A percentile compares a stretch with the other conserved stretches of the same genome.
phyloP scores from a whole-genome alignment of 1,284 basidiomycete species.

The Pterulicium gracile region DNA sequence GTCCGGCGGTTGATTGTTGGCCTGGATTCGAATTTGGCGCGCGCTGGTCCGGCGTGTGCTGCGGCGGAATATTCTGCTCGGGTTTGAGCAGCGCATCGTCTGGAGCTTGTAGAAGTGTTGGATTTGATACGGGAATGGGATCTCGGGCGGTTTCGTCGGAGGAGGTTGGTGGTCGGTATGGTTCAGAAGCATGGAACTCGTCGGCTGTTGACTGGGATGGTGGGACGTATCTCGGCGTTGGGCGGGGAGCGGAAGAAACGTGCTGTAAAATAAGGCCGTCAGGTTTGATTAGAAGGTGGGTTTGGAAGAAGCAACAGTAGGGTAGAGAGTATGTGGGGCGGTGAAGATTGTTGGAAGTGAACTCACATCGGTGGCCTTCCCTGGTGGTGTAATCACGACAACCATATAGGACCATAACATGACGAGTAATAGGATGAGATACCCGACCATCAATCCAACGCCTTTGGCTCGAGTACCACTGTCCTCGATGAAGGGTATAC shows the following conservation, averaged over 20 bases:
- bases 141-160: background rate
- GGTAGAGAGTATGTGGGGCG: background rate
- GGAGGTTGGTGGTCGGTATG: background rate
- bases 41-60: too few relatives aligned
- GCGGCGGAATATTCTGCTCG: too few relatives aligned
- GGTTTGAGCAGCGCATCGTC: too few relatives aligned
- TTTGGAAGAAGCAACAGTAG: background rate
- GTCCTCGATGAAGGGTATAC: constrained; percentile 42
- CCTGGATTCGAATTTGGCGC: too few relatives aligned
- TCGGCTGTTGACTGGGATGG: background rate
- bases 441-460: constrained; percentile 26
- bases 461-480: constrained; percentile 32
- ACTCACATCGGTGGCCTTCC: background rate
- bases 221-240: background rate
- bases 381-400: background rate
- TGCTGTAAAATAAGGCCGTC: background rate
- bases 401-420: background rate
- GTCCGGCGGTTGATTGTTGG: too few relatives aligned
- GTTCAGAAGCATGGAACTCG: background rate
- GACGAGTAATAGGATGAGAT: constrained; percentile 5
- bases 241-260: background rate
- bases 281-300: background rate
- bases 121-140: too few relatives aligned
- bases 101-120: too few relatives aligned
- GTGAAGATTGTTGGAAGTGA: background rate